Percentiles rank a stretch among this genome's conserved stretches.
Conservation (phyloP, 495 filamentous ascomycete genomes). For the Talaromyces ruber region DNA sequence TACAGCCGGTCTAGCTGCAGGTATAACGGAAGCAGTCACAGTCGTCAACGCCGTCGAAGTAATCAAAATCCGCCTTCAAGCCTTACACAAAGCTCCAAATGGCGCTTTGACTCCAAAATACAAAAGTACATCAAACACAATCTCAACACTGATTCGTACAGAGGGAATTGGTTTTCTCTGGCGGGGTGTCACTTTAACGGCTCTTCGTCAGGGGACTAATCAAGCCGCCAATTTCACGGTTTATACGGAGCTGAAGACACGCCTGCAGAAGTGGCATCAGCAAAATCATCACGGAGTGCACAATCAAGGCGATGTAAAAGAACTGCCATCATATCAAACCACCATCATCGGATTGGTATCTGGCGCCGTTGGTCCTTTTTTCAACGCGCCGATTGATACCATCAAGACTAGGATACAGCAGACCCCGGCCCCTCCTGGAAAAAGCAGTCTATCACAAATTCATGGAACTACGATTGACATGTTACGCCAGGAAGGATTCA, state of each 20-base stretch:
- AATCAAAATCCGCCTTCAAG: slow-evolving; percentile 95
- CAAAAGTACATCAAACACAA: neutral
- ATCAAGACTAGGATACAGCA: too few relatives aligned
- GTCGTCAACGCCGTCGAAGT: slow-evolving; percentile 99
- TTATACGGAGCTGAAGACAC: neutral
- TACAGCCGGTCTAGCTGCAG: slow-evolving; percentile 41
- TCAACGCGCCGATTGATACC: neutral
- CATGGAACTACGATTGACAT: too few relatives aligned
- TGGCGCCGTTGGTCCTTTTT: neutral
- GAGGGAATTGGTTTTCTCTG: neutral
- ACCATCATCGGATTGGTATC: neutral
- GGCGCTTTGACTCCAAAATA: neutral
- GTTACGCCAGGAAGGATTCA: slow-evolving; percentile 54
- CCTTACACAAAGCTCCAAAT: slow-evolving; percentile 73
- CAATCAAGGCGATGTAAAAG: neutral
- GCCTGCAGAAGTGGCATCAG: neutral
- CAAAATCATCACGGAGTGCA: neutral
- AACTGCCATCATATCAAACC: too few relatives aligned
- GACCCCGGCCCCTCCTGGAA: neutral
- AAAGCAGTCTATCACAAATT: neutral
- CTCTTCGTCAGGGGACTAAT: neutral
- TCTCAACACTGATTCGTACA: neutral
- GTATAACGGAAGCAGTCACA: slow-evolving; percentile 93
- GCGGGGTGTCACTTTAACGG: neutral
- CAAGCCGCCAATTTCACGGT: neutral